Conservation (phyloP, 148 eudicot genomes). For the Nepenthes mirabilis region DNA sequence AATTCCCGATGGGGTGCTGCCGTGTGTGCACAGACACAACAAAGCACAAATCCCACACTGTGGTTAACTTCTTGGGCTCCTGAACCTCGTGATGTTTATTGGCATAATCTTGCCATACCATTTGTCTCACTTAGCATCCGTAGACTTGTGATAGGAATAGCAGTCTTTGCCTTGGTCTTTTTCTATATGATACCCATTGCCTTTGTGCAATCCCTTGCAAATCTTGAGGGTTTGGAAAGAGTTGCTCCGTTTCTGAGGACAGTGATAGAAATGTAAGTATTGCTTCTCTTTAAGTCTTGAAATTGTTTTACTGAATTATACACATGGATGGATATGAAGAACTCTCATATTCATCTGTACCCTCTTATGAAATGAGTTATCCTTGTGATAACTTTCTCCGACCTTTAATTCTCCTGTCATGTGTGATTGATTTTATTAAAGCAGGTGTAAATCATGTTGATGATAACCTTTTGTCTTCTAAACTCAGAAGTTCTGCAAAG, state of each 20-base stretch:
- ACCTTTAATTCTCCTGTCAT: too few relatives aligned
- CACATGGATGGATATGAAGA: not conserved
- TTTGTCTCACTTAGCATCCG: conserved; percentile 72
- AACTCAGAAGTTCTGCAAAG: too few relatives aligned
- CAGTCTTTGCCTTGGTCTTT: conserved; percentile 75
- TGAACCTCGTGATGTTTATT: conserved; percentile 90
- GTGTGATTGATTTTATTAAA: too few relatives aligned
- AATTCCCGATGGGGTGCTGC: conserved; percentile 97
- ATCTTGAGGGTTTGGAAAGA: conserved; percentile 78
- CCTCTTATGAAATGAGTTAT: too few relatives aligned
- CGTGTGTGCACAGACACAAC: conserved; percentile 92
- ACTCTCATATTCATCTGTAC: too few relatives aligned
- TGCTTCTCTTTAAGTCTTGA: not conserved
- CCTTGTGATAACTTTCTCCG: too few relatives aligned
- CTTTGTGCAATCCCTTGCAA: conserved; percentile 97
- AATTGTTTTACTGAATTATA: not conserved
- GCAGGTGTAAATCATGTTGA: too few relatives aligned
- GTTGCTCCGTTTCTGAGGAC: conserved; percentile 82
- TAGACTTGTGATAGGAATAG: conserved; percentile 50
- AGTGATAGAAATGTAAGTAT: conserved; percentile 64
- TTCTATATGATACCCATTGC: conserved; percentile 97
- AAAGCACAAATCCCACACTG: conserved; percentile 75
- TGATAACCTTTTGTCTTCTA: too few relatives aligned
- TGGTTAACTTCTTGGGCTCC: conserved; percentile 98
- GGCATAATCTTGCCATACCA: conserved; percentile 82